Percentiles rank a stretch among this genome's conserved stretches.
Evolutionary conservation across 495 filamentous ascomycete species (phyloP).

Genomic region (Xylaria intraflava): DNA sequence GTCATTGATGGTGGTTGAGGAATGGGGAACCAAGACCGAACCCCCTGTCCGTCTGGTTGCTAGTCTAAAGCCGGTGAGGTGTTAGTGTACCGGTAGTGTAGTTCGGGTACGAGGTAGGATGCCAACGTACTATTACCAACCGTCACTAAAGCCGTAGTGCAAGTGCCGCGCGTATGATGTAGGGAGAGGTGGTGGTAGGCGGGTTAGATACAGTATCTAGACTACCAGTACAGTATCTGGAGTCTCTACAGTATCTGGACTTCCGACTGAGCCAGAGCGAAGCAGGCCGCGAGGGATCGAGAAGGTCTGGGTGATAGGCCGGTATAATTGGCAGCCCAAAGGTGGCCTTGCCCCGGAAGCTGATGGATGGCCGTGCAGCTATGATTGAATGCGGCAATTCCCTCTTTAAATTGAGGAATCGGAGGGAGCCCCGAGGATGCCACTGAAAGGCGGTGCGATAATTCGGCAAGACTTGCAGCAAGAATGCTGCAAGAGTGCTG

Average conservation of each 20-base stretch:
- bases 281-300: too few species aligned
- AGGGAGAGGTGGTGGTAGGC: too few species aligned
- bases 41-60: constrained; percentile 3
- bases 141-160: too few species aligned
- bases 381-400: not conserved
- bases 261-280: too few species aligned
- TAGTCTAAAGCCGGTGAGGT: not conserved
- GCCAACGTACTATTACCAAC: too few species aligned
- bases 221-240: too few species aligned
- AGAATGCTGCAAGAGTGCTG: not conserved
- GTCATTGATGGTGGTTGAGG: constrained; percentile 6
- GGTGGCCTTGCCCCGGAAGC: not conserved
- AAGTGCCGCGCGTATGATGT: too few species aligned
- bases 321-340: too few species aligned
- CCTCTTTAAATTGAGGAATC: not conserved
- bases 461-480: not conserved
- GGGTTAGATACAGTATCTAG: too few species aligned
- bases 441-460: not conserved
- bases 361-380: not conserved
- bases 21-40: not conserved
- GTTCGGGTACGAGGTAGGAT: too few species aligned
- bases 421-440: not conserved
- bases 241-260: too few species aligned
- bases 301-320: too few species aligned
- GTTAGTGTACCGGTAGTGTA: not conserved